Conservation (phyloP, 805 yeast genomes). For the Lipomyces chichibuensis region DNA sequence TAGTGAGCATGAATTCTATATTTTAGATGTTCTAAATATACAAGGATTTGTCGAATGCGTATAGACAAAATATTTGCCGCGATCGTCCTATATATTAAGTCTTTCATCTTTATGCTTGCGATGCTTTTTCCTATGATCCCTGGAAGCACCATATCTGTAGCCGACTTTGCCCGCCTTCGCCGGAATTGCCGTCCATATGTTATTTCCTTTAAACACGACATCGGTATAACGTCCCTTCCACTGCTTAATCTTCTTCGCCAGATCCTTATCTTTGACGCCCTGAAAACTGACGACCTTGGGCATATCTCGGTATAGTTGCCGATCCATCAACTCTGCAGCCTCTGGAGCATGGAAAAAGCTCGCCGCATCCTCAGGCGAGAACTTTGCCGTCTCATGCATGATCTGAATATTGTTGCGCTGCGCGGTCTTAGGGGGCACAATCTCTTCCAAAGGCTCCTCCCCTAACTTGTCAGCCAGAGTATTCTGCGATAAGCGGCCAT, state of each 20-base stretch:
- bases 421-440: constrained; percentile 54
- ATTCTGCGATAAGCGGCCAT: constrained; percentile 38
- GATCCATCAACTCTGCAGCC: constrained; percentile 74
- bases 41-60: neutral
- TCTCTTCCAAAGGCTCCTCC: constrained; percentile 25
- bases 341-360: constrained; percentile 78
- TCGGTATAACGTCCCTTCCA: constrained; percentile 13
- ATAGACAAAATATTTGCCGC: neutral
- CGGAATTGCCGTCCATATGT: constrained; percentile 71
- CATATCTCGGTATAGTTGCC: neutral
- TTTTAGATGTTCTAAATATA: neutral
- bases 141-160: constrained; percentile 84
- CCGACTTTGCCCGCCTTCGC: constrained; percentile 86
- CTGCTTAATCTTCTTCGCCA: constrained; percentile 44
- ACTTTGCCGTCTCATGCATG: constrained; percentile 92
- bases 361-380: constrained; percentile 96
- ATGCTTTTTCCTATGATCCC: constrained; percentile 85
- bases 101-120: constrained; percentile 47
- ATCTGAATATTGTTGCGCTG: constrained; percentile 94
- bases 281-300: constrained; percentile 33
- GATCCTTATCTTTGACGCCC: constrained; percentile 51
- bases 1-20: neutral
- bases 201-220: constrained; percentile 63
- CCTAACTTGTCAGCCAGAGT: constrained; percentile 12
- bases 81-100: constrained; percentile 9